Conservation (phyloP, 192 early-diverging fungal genomes). For the Phlyctochytrium bullatum region DNA sequence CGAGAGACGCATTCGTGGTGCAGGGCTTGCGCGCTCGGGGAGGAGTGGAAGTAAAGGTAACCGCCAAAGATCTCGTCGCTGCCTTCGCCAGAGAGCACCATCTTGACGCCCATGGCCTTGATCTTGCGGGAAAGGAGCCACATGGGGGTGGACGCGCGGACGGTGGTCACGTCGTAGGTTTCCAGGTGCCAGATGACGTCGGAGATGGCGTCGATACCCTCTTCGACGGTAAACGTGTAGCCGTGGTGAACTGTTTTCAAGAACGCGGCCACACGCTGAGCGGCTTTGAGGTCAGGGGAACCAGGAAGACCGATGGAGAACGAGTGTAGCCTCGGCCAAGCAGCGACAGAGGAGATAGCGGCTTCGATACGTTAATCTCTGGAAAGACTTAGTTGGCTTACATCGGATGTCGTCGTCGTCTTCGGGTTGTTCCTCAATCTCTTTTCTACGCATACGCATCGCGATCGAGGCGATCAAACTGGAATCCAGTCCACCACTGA, state of each 20-base stretch:
- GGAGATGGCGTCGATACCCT: conserved; percentile 90
- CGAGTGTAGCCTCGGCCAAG: conserved; percentile 93
- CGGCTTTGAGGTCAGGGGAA: conserved; percentile 90
- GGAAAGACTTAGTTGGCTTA: conserved; percentile 21
- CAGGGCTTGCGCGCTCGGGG: conserved; percentile 75
- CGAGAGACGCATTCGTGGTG: conserved; percentile 89
- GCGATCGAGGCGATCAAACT: conserved; percentile 94
- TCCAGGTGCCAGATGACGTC: conserved; percentile 98
- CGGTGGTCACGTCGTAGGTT: conserved; percentile 98
- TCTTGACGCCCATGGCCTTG: conserved; percentile 98
- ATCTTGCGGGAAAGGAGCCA: conserved; percentile 97
- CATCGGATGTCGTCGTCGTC: conserved; percentile 58
- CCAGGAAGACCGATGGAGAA: conserved; percentile 94
- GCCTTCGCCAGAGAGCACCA: conserved; percentile 97
- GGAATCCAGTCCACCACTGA: conserved; percentile 94
- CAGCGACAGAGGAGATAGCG: conserved; percentile 43
- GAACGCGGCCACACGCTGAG: conserved; percentile 85
- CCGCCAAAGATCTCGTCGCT: conserved; percentile 97
- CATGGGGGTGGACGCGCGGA: conserved; percentile 99
- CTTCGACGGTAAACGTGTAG: conserved; percentile 94
- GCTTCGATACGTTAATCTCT: conserved; percentile 29
- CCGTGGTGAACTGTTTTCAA: conserved; percentile 92
- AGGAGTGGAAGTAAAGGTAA: conserved; percentile 96
- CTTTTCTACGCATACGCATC: conserved; percentile 50
- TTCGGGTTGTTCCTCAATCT: conserved; percentile 40